Evolutionary conservation across 2,329 filamentous ascomycete species (phyloP).

Genomic region (Cercospora nicotianae): DNA sequence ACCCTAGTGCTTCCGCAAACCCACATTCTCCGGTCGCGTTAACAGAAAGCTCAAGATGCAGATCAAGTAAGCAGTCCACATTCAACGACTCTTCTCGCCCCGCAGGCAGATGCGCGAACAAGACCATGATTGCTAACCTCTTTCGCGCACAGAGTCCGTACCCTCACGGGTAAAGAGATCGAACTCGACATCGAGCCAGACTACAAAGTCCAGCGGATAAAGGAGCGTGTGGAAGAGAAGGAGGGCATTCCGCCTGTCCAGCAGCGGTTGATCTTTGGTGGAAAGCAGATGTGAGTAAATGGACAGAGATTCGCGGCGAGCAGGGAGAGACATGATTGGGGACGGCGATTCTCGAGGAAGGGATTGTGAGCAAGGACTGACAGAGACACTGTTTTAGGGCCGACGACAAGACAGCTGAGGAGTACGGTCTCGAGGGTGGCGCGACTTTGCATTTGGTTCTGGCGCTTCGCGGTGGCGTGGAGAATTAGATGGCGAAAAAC

Average conservation of each 20-base stretch:
- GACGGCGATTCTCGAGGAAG: background rate
- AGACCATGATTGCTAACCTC: background rate
- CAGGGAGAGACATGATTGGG: background rate
- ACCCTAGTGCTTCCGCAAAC: background rate
- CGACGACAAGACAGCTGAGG: constrained; percentile 88
- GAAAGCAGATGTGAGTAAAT: constrained; percentile 82
- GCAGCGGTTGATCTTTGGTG: constrained; percentile 92
- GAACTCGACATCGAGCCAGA: constrained; percentile 94
- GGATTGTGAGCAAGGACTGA: background rate
- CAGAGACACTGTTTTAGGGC: constrained; percentile 58
- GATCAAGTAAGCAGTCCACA: background rate
- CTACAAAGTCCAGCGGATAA: constrained; percentile 95
- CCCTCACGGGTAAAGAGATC: constrained; percentile 97
- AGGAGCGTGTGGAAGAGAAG: constrained; percentile 98
- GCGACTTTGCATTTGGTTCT: constrained; percentile 94
- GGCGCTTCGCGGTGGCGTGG: constrained; percentile 78
- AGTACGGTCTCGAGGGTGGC: constrained; percentile 88
- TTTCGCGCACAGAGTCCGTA: constrained; percentile 71
- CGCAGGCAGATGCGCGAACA: background rate
- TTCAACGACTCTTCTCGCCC: background rate
- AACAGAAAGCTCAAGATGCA: background rate
- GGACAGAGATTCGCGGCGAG: background rate
- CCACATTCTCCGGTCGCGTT: background rate
- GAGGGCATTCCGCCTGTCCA: constrained; percentile 97
- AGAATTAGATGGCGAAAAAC: background rate